phyloP scores from a whole-genome alignment of 169 alveolate species.

The Plasmodium sp. region DNA sequence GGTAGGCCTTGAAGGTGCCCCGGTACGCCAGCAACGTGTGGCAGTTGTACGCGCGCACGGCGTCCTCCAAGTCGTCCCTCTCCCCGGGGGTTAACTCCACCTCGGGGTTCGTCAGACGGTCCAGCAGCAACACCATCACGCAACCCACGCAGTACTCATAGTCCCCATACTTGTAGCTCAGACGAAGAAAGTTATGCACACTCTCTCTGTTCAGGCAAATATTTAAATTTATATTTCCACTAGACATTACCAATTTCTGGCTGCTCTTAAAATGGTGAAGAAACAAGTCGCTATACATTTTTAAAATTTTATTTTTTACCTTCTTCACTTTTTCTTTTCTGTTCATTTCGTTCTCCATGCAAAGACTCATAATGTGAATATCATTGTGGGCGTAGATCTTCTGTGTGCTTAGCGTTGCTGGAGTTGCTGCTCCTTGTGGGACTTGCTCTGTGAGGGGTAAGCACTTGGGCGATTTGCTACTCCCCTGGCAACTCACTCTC shows the following conservation, averaged over 20 bases:
- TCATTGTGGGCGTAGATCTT: background rate
- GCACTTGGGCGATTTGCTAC: background rate
- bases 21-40: slow-evolving; percentile 9
- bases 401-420: background rate
- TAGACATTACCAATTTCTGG: background rate
- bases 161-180: slow-evolving; percentile 8
- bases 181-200: slow-evolving; percentile 8
- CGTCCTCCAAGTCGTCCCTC: slow-evolving; percentile 31
- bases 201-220: slow-evolving; percentile 17
- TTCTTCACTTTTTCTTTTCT: slow-evolving; percentile 11
- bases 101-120: slow-evolving; percentile 19
- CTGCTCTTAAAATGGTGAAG: background rate
- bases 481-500: background rate
- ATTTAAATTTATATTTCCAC: background rate
- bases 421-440: background rate
- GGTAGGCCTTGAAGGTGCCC: slow-evolving; percentile 27
- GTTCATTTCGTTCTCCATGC: background rate
- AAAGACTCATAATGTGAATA: background rate
- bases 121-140: slow-evolving; percentile 33
- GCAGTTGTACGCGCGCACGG: slow-evolving; percentile 17
- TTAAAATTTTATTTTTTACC: slow-evolving; percentile 9
- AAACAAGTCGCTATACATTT: slow-evolving; percentile 27
- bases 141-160: slow-evolving; percentile 28
- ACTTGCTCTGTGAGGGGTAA: background rate
- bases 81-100: slow-evolving; percentile 20